A percentile compares a stretch with the other conserved stretches of the same genome.
These are phyloP conservation scores for Chaetomiaceae sp. DNA, from an alignment of 2,329 filamentous ascomycete genomes.

Conservation along the genomic window DNA sequence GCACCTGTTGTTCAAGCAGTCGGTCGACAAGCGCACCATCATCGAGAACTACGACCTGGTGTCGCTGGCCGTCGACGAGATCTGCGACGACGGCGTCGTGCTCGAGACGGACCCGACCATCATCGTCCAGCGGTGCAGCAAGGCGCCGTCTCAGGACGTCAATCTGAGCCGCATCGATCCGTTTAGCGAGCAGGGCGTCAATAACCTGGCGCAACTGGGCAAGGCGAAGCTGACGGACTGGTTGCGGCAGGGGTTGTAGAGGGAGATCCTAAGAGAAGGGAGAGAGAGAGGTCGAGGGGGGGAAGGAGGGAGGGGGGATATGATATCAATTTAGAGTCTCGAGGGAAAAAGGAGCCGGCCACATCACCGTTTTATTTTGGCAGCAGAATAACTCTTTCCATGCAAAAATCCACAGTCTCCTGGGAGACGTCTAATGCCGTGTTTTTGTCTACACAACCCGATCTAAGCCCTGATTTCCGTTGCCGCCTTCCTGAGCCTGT, in stretches of 20 bases:
- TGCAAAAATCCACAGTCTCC: constrained; percentile 5
- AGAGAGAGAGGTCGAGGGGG: too few species aligned
- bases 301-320: too few species aligned
- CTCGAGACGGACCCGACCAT: constrained; percentile 95
- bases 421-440: constrained; percentile 21
- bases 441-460: too few species aligned
- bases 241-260: constrained; percentile 75
- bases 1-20: constrained; percentile 92
- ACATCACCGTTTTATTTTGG: too few species aligned
- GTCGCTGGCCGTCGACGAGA: constrained; percentile 89
- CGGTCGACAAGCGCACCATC: constrained; percentile 94
- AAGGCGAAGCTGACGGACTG: constrained; percentile 88
- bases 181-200: constrained; percentile 86
- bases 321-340: not conserved
- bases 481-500: constrained; percentile 73
- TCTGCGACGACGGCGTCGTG: constrained; percentile 91
- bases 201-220: constrained; percentile 90
- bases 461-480: constrained; percentile 50
- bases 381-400: not conserved
- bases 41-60: constrained; percentile 98
- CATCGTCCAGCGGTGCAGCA: constrained; percentile 86
- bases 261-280: too few species aligned
- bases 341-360: too few species aligned
- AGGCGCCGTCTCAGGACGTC: constrained; percentile 84
- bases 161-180: constrained; percentile 88